A percentile compares a stretch with the other conserved stretches of the same genome.
These are phyloP conservation scores for Aspergillus kassunensis DNA, from an alignment of 495 filamentous ascomycete genomes.

Conservation along the genomic window DNA sequence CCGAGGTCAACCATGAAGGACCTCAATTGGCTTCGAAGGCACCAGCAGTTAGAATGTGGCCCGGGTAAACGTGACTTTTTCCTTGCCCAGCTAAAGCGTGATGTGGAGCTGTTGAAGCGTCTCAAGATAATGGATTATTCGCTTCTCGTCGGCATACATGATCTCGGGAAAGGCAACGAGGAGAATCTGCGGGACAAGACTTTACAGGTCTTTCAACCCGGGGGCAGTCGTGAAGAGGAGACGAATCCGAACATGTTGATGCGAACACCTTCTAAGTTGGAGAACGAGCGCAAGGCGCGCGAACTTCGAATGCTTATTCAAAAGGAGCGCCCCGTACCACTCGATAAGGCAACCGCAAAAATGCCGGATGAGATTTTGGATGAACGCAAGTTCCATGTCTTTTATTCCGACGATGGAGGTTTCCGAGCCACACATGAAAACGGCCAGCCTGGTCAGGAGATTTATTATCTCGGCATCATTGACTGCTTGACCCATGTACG, in stretches of 20 bases:
- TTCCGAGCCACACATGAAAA: slow-evolving; percentile 92
- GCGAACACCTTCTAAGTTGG: slow-evolving; percentile 90
- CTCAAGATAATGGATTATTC: slow-evolving; percentile 99
- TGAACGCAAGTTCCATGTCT: slow-evolving; percentile 64
- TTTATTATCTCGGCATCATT: slow-evolving; percentile 97
- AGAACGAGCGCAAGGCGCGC: slow-evolving; percentile 85
- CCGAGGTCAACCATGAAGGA: slow-evolving; percentile 95
- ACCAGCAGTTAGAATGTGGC: slow-evolving; percentile 81
- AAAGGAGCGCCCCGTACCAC: slow-evolving; percentile 82
- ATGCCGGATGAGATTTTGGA: slow-evolving; percentile 86
- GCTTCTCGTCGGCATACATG: slow-evolving; percentile 90
- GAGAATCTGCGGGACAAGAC: slow-evolving; percentile 95
- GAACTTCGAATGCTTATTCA: slow-evolving; percentile 91
- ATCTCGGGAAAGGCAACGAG: slow-evolving; percentile 82
- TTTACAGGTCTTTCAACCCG: slow-evolving; percentile 90
- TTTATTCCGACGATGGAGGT: slow-evolving; percentile 92
- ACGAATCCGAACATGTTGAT: slow-evolving; percentile 61
- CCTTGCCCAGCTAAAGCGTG: slow-evolving; percentile 79
- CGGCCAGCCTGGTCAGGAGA: slow-evolving; percentile 77
- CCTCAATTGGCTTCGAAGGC: slow-evolving; percentile 89
- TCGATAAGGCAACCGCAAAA: slow-evolving; percentile 74
- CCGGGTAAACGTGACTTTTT: slow-evolving; percentile 81
- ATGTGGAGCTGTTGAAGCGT: slow-evolving; percentile 78
- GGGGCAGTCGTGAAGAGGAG: slow-evolving; percentile 60
- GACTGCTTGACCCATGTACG: slow-evolving; percentile 94